Evolutionary conservation across 495 filamentous ascomycete species (phyloP).

Genomic region (Trichoderma orchidacearum): DNA sequence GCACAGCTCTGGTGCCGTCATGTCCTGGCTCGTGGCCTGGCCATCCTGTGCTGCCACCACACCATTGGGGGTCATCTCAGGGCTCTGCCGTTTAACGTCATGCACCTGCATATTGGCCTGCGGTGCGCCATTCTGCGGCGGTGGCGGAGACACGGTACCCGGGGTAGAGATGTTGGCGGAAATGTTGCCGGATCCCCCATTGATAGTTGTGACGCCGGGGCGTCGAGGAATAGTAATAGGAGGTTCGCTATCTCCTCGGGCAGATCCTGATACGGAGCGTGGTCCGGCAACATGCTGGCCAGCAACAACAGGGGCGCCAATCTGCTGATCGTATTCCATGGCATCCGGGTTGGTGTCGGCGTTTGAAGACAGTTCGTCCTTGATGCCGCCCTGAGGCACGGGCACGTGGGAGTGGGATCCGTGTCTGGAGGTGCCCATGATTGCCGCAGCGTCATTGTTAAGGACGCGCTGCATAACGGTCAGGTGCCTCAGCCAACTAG

Average conservation of each 20-base stretch:
- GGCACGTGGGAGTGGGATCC: neutral
- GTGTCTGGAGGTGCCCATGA: constrained; percentile 9
- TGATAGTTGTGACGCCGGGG: constrained; percentile 34
- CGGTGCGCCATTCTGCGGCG: neutral
- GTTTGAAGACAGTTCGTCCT: constrained; percentile 29
- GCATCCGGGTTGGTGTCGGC: constrained; percentile 27
- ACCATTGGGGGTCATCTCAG: constrained; percentile 11
- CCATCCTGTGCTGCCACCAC: constrained; percentile 11
- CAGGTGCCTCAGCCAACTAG: constrained; percentile 35
- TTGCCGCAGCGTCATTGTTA: constrained; percentile 13
- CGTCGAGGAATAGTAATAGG: constrained; percentile 23
- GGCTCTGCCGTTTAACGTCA: constrained; percentile 23
- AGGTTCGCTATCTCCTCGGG: constrained; percentile 25
- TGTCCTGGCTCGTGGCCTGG: constrained; percentile 20
- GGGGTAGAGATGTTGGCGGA: constrained; percentile 26
- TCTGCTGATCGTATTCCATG: constrained; percentile 30
- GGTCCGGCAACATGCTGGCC: constrained; percentile 9
- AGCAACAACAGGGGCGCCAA: constrained; percentile 12
- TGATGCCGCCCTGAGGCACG: constrained; percentile 18
- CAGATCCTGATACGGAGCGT: neutral
- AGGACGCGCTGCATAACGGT: constrained; percentile 36
- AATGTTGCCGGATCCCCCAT: constrained; percentile 29
- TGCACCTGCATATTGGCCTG: neutral
- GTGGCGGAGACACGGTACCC: neutral
- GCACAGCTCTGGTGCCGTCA: constrained; percentile 35